Evolutionary conservation across 2,329 filamentous ascomycete genomes (phyloP), one percentile per base, ranked within the genome.

Genomic region (Chrysoporthe puriensis): DNA sequence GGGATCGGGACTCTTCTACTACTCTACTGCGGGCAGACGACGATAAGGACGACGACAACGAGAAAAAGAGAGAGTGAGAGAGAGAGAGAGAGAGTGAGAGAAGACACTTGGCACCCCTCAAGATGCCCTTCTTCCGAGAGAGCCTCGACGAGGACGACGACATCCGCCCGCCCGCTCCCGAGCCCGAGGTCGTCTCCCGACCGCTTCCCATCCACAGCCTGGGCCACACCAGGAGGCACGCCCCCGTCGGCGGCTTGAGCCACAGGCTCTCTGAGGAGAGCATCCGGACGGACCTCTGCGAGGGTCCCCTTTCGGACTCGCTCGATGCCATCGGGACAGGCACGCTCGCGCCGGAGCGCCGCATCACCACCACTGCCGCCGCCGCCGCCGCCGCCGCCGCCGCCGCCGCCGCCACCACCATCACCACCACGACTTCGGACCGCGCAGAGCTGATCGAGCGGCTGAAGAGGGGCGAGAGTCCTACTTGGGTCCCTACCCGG

Each of bases 361-460:
- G n/a, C n/a, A 26, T 26, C 26, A 26, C 26, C 26, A 26, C 26
- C 2, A 2, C 26, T 1, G 21, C 21, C 1, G 1, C 21, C 26
- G 2, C 26, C 26, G 26, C 26, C 26, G 26, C 26, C 21, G 21
- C 21, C 1, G 1, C 21, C 26, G 2, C 26, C 26, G 26, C 26
- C 26, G 26, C 26, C 26, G 26, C 2, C 26, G 26, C 26, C 2
- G 2, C 26, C 26, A 26, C 26, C 26, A 26, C 26, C 26, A 26
- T 0, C 9, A 73, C 71, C n/a, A 63, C 64, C 8, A 70, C 79
- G 14, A 83, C 82, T 46, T 84, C 83, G 21, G 89, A 93, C 76
- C 86, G 94, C 71, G 88, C 88, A 67, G 91, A 94, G 77, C 82
- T 97, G 73, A 97, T 98, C 67, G 88, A 94, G 78, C 86, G 90